Evolutionary conservation across 2,329 filamentous ascomycete genomes (phyloP), one percentile per base, ranked within the genome.

Genomic region (Colletotrichum musae): DNA sequence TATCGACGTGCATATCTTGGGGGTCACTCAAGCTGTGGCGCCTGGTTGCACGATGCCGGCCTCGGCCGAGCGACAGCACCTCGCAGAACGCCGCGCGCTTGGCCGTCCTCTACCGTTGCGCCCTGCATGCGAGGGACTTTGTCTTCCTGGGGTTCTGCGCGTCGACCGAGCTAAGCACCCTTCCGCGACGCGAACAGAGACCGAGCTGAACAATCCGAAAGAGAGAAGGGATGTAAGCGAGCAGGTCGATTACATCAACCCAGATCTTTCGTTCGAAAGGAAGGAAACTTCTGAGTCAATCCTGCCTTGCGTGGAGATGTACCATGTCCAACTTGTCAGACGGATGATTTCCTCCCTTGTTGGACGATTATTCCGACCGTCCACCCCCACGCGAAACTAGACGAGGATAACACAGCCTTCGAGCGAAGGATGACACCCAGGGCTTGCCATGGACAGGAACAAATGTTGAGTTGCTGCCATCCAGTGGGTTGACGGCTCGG

Each of bases 11-110:
- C 47, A 43, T 43, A 26, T 52, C n/a, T 18, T 48, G 13, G 39
- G 24, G 32, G 47, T 57, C 18, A 39, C 32, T 50, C 43, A 26
- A 39, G n/a, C 12, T 50, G 48, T 59, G 50, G 66, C 54, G 24
- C 39, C 18, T 13, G 18, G 68, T 68, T 54, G 24, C 57, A 53
- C 64, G 39, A 68, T 70, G 68, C 58, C 68, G 68, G 58, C 64
- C 43, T 70, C 68, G 68, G 68, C 53, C 68, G 28, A 70, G 53
- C 59, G 50, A 56, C 24, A 36, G 36, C 39, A 52, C 26, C 41
- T 50, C 65, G 65, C 61, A 57, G 58, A 10, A 24, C 53, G 53
- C 63, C 41, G 24, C 18, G 18, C 39, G 66, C 62, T 65, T 60
- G 53, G 16, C 50, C 32, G 36, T 53, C 36, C 60, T 48, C 15